phyloP scores from a whole-genome alignment of 495 filamentous ascomycete genomes.

The Rhizodiscina lignyota region DNA sequence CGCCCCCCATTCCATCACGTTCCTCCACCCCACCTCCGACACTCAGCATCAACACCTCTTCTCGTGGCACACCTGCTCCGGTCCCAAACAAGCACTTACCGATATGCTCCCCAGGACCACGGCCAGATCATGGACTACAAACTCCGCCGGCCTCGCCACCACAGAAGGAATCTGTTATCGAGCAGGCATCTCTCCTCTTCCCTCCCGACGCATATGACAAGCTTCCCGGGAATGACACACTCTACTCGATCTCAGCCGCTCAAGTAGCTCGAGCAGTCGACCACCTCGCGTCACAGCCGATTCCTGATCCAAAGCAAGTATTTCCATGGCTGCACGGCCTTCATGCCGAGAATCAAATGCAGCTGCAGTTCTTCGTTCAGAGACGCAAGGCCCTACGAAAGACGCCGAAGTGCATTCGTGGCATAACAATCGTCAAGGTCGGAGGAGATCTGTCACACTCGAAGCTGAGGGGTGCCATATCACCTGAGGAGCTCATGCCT shows the following conservation, averaged over 20 bases:
- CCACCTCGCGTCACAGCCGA: constrained; percentile 52
- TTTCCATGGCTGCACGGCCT: constrained; percentile 98
- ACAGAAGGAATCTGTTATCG: constrained; percentile 30
- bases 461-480: constrained; percentile 72
- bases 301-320: constrained; percentile 67
- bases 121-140: constrained; percentile 39
- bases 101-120: constrained; percentile 62
- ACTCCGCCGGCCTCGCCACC: constrained; percentile 52
- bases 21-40: constrained; percentile 20
- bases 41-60: constrained; percentile 30
- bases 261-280: constrained; percentile 56
- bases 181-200: constrained; percentile 51
- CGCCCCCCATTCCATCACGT: constrained; percentile 14
- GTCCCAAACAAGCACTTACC: constrained; percentile 88
- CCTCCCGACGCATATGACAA: constrained; percentile 49
- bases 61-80: constrained; percentile 34
- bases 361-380: constrained; percentile 73
- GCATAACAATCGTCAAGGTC: constrained; percentile 76
- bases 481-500: constrained; percentile 59
- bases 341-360: constrained; percentile 76
- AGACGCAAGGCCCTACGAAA: constrained; percentile 53
- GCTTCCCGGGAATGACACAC: constrained; percentile 21
- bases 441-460: constrained; percentile 60
- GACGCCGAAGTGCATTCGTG: constrained; percentile 64
- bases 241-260: constrained; percentile 58